Percentiles rank a stretch among this genome's conserved stretches.
Evolutionary conservation across 192 early-diverging fungal genomes (phyloP).

Genomic region (Phlyctochytrium arcticum): DNA sequence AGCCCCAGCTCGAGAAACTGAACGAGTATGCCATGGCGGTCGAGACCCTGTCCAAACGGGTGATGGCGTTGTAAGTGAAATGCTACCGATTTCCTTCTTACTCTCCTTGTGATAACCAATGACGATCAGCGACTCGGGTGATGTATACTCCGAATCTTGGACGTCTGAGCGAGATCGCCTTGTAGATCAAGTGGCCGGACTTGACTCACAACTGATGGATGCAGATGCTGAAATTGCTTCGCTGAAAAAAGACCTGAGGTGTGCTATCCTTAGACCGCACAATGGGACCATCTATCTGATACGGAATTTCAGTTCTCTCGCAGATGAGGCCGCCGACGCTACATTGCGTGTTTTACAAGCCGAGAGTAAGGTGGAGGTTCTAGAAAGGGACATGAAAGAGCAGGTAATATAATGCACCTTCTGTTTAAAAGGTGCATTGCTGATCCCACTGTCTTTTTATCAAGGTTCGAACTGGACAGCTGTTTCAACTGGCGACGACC

Average conservation of each 20-base stretch:
- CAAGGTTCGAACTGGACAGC: background rate
- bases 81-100: too few relatives aligned
- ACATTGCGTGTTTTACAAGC: too few relatives aligned
- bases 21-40: slow-evolving; percentile 11
- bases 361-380: background rate
- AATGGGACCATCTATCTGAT: too few relatives aligned
- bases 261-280: too few relatives aligned
- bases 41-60: slow-evolving; percentile 1
- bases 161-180: background rate
- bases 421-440: background rate
- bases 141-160: background rate
- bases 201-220: slow-evolving; percentile 1
- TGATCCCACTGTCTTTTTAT: background rate
- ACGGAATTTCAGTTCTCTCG: too few relatives aligned
- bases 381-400: slow-evolving; percentile 13
- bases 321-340: too few relatives aligned
- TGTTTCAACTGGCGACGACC: background rate
- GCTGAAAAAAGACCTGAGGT: too few relatives aligned
- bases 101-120: too few relatives aligned
- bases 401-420: background rate
- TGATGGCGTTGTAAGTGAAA: background rate
- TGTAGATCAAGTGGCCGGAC: slow-evolving; percentile 2
- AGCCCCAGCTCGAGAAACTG: slow-evolving; percentile 8
- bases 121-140: too few relatives aligned
- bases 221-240: background rate